Conservation (phyloP, 2,329 filamentous ascomycete species). For the Phialocephala sp. region DNA sequence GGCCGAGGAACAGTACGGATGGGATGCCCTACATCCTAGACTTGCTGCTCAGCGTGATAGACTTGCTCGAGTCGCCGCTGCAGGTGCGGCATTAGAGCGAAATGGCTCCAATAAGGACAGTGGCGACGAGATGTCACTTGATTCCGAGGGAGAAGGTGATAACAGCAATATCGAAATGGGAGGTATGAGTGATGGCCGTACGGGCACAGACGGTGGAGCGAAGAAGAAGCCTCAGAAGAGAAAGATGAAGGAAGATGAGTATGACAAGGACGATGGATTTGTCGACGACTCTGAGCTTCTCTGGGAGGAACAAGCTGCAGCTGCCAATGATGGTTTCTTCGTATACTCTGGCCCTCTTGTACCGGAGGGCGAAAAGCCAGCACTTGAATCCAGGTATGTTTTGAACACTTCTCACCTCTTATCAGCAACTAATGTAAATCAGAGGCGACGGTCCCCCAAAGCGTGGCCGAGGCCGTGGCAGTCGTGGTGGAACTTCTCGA, state of each 20-base stretch:
- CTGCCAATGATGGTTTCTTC: constrained; percentile 95
- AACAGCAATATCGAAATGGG: constrained; percentile 91
- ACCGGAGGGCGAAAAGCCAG: constrained; percentile 80
- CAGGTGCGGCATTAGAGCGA: constrained; percentile 83
- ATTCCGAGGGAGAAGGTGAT: constrained; percentile 73
- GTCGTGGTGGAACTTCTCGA: constrained; percentile 60
- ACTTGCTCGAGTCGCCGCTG: constrained; percentile 85
- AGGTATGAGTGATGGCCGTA: constrained; percentile 63
- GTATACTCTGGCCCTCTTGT: constrained; percentile 94
- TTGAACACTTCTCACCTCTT: constrained; percentile 11
- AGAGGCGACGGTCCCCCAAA: constrained; percentile 78
- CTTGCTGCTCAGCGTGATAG: constrained; percentile 87
- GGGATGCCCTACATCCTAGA: constrained; percentile 90
- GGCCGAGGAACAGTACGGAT: constrained; percentile 92
- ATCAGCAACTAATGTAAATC: constrained; percentile 44
- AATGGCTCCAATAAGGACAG: constrained; percentile 71
- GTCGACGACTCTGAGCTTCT: constrained; percentile 92
- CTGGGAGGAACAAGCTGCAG: constrained; percentile 94
- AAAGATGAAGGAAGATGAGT: constrained; percentile 81
- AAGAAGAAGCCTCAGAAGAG: constrained; percentile 74
- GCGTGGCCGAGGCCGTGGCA: constrained; percentile 54
- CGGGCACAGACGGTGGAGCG: constrained; percentile 63
- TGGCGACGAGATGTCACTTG: constrained; percentile 83
- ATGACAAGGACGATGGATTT: constrained; percentile 83
- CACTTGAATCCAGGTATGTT: constrained; percentile 54